These are phyloP conservation scores for Linderniella brevidens DNA, from an alignment of 257 asterid species.

Conservation along the genomic window DNA sequence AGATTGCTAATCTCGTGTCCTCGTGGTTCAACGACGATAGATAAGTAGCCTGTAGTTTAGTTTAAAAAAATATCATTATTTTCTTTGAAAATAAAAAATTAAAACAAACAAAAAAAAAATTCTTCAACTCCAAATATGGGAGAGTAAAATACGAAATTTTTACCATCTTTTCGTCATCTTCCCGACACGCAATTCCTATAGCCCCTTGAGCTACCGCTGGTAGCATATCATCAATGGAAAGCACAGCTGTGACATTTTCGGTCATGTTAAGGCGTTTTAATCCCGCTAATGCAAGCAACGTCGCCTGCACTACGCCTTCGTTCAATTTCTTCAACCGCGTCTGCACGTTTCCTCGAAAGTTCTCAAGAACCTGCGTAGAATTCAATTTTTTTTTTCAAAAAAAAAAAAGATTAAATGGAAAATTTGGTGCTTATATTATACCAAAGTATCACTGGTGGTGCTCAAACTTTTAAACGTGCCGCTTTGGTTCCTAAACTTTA, in stretches of 20 bases:
- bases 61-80: background rate
- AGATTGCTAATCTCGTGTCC: constrained; percentile 79
- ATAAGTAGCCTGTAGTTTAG: constrained; percentile 41
- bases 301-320: constrained; percentile 92
- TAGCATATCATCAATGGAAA: constrained; percentile 90
- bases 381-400: no score
- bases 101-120: background rate
- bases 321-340: constrained; percentile 71
- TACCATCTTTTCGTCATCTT: constrained; percentile 79
- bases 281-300: constrained; percentile 84
- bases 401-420: no score
- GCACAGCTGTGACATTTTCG: constrained; percentile 49
- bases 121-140: background rate
- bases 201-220: constrained; percentile 99
- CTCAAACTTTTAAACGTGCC: no score
- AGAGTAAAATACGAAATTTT: constrained; percentile 5
- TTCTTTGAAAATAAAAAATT: no score
- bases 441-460: no score
- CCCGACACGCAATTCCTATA: constrained; percentile 85
- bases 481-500: no score
- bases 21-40: constrained; percentile 82
- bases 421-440: no score
- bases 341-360: constrained; percentile 92
- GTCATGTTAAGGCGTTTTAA: constrained; percentile 82
- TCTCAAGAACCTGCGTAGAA: constrained; percentile 52